Evolutionary conservation across 2,329 filamentous ascomycete species (phyloP).

Genomic region (Trichophyton mentagrophytes): DNA sequence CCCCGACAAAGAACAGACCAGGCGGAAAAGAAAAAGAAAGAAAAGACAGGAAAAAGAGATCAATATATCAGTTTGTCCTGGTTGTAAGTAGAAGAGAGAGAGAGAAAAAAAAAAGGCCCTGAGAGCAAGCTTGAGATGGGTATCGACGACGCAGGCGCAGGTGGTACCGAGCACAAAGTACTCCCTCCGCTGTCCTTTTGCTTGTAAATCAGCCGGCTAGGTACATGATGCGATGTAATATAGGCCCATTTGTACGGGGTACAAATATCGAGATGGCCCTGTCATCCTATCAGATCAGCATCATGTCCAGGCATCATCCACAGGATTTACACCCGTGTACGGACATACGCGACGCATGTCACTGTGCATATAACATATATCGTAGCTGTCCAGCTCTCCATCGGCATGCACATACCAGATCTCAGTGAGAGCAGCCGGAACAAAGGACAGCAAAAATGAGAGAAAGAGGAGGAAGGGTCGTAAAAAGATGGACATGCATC

Average conservation of each 20-base stretch:
- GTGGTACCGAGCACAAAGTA: neutral
- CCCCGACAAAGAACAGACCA: neutral
- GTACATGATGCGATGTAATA: constrained; percentile 1
- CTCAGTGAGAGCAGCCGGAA: neutral
- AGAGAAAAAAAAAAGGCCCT: too few species aligned
- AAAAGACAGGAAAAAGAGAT: neutral
- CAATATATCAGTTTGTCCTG: neutral
- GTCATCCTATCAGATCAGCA: neutral
- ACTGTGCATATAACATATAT: neutral
- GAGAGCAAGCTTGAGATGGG: too few species aligned
- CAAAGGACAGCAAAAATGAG: neutral
- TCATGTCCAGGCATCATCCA: neutral
- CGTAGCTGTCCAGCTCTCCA: too few species aligned
- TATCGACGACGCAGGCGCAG: too few species aligned
- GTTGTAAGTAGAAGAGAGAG: neutral
- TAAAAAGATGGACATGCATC: neutral
- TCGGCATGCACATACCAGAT: neutral
- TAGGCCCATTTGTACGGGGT: neutral
- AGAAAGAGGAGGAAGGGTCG: too few species aligned
- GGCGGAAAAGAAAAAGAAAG: neutral
- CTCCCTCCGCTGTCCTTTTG: neutral
- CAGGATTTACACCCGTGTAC: neutral
- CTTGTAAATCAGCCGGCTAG: neutral
- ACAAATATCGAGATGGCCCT: neutral
- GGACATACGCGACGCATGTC: neutral